Conservation (phyloP, 2,329 filamentous ascomycete species). For the Ophiostoma montium region DNA sequence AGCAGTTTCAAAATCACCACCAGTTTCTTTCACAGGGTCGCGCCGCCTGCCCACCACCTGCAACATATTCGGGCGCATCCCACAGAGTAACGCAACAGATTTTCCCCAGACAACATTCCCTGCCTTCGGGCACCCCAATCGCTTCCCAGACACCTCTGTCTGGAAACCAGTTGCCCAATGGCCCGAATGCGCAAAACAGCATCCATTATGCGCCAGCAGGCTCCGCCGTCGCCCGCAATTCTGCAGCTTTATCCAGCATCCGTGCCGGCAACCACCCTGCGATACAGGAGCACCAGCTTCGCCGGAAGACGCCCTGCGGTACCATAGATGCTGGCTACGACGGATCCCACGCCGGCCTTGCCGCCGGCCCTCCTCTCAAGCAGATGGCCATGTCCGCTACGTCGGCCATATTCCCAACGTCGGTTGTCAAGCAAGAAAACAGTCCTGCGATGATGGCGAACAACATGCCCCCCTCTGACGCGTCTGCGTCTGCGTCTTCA, state of each 20-base stretch:
- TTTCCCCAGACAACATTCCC: conserved; percentile 25
- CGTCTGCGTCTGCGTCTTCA: neutral
- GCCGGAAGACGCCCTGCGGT: conserved; percentile 88
- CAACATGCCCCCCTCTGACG: neutral
- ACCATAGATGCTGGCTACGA: conserved; percentile 87
- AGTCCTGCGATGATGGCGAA: neutral
- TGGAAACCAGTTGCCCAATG: conserved; percentile 4
- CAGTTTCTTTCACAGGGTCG: conserved; percentile 10
- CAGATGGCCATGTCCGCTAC: conserved; percentile 61
- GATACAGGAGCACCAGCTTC: conserved; percentile 57
- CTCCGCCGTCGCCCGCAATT: conserved; percentile 11
- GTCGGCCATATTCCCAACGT: conserved; percentile 22
- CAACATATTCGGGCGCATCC: neutral
- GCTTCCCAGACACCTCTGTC: conserved; percentile 15
- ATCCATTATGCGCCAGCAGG: conserved; percentile 1
- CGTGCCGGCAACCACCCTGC: conserved; percentile 5
- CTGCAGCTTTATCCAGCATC: neutral
- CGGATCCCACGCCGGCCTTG: conserved; percentile 60
- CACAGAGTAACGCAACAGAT: conserved; percentile 1
- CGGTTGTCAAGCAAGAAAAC: conserved; percentile 4
- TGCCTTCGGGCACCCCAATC: conserved; percentile 16
- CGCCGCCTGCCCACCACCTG: conserved; percentile 4
- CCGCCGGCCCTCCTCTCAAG: conserved; percentile 61
- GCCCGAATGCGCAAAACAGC: conserved; percentile 12
- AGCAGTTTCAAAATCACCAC: conserved; percentile 5